Evolutionary conservation across 139 green algal species (phyloP), one percentile per base, ranked within the genome.

Genomic region (Asterochloris erici): DNA sequence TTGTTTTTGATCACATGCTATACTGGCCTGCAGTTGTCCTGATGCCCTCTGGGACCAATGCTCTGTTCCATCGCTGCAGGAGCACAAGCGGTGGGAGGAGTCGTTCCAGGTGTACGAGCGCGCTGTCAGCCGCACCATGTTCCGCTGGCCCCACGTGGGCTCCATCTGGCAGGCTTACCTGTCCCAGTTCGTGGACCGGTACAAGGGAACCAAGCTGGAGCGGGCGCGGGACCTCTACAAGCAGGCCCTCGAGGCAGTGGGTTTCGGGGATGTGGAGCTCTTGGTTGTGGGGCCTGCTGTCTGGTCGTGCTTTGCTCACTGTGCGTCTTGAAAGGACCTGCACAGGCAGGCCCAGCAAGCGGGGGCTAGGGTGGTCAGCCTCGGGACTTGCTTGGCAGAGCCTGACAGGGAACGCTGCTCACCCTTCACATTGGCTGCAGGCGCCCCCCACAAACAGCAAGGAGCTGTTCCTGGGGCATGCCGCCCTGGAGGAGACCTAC

Each of bases 81-180:
- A 99, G 84, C 79, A 94, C 76, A 97, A 97, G 87, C 95, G 93
- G 87, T 98, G 93, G 79, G 96, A 99, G 89, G 96, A 98, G 62
- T 86, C 92, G 1, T 99, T 98, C 89, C 87, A 93, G 84, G 95
- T 97, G 84, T 99, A 99, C 81, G 97, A 99, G 90, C 83, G 91
- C 9, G 97, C 95, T 26, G 90, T 98, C 24, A 79, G 90, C 0
- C 38, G 38, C 38, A 54, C 38, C 4, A 85, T 98, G 64, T 99
- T 99, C 93, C 97, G 97, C 79, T 99, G 97, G 83, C 97, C 97
- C 1, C 94, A 99, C 83, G 95, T 96, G 21, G 90, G 90, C 64
- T 93, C 97, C 85, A 98, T 99, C 84, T 99, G 97, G 97, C 77
- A 82, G 27, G 87, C 95, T 0, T 99, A 99, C 90, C 92, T 99